phyloP scores from a whole-genome alignment of 345 rosid genomes.

The Gossypium longicalyx region DNA sequence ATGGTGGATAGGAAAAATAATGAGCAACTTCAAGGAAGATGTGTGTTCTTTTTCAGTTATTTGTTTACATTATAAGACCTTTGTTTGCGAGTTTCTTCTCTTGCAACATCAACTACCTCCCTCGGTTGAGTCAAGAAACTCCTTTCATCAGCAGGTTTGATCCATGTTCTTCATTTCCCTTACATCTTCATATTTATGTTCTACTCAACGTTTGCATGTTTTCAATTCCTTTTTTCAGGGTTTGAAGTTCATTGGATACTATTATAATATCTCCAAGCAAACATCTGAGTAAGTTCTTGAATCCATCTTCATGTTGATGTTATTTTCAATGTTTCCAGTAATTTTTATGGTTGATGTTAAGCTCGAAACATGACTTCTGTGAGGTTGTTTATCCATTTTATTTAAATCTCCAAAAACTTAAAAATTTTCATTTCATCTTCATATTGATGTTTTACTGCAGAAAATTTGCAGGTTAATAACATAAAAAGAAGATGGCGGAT shows the following conservation, averaged over 20 bases:
- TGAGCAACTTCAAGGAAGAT: background rate
- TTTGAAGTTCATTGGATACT: conserved; percentile 1
- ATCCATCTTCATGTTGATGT: background rate
- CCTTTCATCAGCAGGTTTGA: background rate
- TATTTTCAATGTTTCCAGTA: background rate
- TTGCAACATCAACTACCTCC: background rate
- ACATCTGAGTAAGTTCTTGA: background rate
- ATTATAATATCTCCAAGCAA: background rate
- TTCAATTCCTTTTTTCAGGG: background rate
- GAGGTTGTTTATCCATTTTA: background rate
- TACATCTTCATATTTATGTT: background rate
- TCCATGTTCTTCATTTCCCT: background rate
- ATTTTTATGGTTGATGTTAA: too few species aligned
- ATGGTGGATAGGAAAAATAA: background rate
- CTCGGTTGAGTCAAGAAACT: background rate
- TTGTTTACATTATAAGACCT: conserved; percentile 11
- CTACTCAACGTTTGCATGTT: background rate
- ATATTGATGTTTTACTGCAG: background rate
- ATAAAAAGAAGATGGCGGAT: conserved; percentile 3
- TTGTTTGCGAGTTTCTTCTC: background rate
- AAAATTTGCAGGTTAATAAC: background rate
- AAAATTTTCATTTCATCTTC: too few species aligned
- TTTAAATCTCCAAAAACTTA: background rate
- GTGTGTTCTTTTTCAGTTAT: background rate
- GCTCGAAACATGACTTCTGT: too few species aligned